A percentile compares a stretch with the other conserved stretches of the same genome.
These are phyloP conservation scores for Fagus crenata DNA, from an alignment of 306 rosid species.

Conservation along the genomic window DNA sequence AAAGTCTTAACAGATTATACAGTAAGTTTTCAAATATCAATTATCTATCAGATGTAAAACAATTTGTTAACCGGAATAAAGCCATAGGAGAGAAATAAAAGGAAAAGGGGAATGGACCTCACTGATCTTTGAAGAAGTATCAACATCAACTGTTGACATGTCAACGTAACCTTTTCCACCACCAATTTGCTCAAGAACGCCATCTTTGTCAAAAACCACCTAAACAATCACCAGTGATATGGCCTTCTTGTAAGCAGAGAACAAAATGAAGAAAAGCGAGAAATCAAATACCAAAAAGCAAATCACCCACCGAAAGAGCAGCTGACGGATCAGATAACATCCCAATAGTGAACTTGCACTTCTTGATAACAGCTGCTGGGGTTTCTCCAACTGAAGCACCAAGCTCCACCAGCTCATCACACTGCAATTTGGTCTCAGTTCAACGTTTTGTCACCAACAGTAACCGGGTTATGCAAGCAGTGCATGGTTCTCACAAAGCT, in stretches of 20 bases:
- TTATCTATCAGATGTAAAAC: slow-evolving; percentile 12
- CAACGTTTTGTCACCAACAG: too few species aligned
- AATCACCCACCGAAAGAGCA: slow-evolving; percentile 71
- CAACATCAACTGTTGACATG: slow-evolving; percentile 83
- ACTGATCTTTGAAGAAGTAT: slow-evolving; percentile 60
- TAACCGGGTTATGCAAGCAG: too few species aligned
- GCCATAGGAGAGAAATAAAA: background rate
- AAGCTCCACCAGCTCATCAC: slow-evolving; percentile 60
- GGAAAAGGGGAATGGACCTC: slow-evolving; percentile 47
- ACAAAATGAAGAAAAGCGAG: slow-evolving; percentile 10
- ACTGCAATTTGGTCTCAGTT: too few species aligned
- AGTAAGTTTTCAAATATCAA: background rate
- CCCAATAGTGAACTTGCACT: slow-evolving; percentile 75
- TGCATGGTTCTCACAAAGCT: too few species aligned
- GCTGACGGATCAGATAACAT: slow-evolving; percentile 83
- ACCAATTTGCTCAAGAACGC: slow-evolving; percentile 66
- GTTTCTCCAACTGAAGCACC: slow-evolving; percentile 74
- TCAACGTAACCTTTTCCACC: slow-evolving; percentile 68
- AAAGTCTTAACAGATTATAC: slow-evolving; percentile 9
- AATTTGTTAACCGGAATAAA: background rate
- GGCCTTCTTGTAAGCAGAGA: slow-evolving; percentile 12
- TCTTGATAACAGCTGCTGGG: slow-evolving; percentile 75
- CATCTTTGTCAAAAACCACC: slow-evolving; percentile 76
- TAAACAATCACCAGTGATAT: slow-evolving; percentile 22
- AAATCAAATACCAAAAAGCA: too few species aligned